Percentiles rank a stretch among this genome's conserved stretches.
Conservation (phyloP, 805 yeast genomes). For the Hanseniaspora taiwanica region DNA sequence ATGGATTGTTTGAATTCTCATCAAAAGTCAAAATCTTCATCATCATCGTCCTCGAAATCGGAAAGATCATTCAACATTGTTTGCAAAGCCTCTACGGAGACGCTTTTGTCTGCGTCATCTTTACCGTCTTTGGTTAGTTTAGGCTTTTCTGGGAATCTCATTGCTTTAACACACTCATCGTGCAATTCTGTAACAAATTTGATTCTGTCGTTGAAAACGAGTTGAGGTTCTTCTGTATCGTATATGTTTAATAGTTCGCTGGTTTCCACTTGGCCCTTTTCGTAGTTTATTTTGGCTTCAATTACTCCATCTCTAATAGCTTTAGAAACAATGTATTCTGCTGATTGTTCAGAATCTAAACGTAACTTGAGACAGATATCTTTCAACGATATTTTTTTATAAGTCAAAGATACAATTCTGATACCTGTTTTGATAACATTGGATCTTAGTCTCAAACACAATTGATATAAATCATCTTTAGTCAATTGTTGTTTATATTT, state of each 20-base stretch:
- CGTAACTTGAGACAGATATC: conserved; percentile 89
- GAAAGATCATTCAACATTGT: conserved; percentile 19
- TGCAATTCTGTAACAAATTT: conserved; percentile 81
- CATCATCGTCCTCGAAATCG: conserved; percentile 23
- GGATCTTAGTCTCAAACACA: conserved; percentile 83
- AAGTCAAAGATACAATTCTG: conserved; percentile 80
- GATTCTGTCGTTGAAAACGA: conserved; percentile 84
- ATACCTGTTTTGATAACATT: conserved; percentile 97
- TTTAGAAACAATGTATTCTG: conserved; percentile 93
- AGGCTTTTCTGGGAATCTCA: conserved; percentile 62
- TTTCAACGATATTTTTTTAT: conserved; percentile 78
- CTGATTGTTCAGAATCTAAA: conserved; percentile 87
- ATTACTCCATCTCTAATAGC: conserved; percentile 95
- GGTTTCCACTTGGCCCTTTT: conserved; percentile 81
- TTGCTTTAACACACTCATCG: conserved; percentile 84
- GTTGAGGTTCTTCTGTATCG: conserved; percentile 77
- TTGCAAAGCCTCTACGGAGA: conserved; percentile 2
- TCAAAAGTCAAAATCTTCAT: conserved; percentile 8
- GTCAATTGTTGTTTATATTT: conserved; percentile 49
- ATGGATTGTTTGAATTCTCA: background rate
- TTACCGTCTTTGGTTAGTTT: conserved; percentile 13
- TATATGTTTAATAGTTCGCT: conserved; percentile 78
- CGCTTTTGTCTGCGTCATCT: conserved; percentile 12
- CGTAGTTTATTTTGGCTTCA: conserved; percentile 87
- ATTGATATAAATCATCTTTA: conserved; percentile 68